Percentiles rank a stretch among this genome's conserved stretches.
These are phyloP conservation scores for Aquilaria malaccensis DNA, from an alignment of 345 rosid genomes.

Conservation along the genomic window DNA sequence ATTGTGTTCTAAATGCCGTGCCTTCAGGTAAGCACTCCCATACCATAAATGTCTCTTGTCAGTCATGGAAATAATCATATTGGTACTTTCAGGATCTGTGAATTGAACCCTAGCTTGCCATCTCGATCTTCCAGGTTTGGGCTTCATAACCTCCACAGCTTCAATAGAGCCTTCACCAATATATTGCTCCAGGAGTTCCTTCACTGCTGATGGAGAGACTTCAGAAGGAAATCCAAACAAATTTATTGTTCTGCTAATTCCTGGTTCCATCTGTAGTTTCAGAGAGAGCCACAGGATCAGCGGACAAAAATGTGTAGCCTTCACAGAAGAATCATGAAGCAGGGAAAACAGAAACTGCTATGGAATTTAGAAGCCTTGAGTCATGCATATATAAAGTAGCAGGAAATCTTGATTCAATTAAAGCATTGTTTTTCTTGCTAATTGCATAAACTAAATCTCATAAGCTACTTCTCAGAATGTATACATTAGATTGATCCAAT, in stretches of 20 bases:
- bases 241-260: constrained; percentile 45
- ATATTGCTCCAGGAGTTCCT: constrained; percentile 27
- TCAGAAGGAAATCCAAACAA: constrained; percentile 33
- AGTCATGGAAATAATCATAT: constrained; percentile 4
- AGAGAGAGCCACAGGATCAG: neutral
- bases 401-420: no score
- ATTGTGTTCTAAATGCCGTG: neutral
- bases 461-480: no score
- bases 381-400: no score
- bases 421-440: no score
- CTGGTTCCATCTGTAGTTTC: neutral
- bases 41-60: constrained; percentile 13
- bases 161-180: constrained; percentile 29
- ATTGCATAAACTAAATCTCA: no score
- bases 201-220: constrained; percentile 21
- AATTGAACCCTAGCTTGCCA: constrained; percentile 22
- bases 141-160: constrained; percentile 26
- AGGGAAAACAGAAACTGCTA: no score
- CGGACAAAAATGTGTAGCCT: neutral
- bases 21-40: constrained; percentile 16
- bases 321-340: no score
- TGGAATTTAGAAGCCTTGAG: no score
- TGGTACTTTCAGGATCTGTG: constrained; percentile 4
- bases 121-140: constrained; percentile 22
- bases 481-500: no score